Conservation (phyloP, 176 grass and related monocot species). For the Themeda triandra region DNA sequence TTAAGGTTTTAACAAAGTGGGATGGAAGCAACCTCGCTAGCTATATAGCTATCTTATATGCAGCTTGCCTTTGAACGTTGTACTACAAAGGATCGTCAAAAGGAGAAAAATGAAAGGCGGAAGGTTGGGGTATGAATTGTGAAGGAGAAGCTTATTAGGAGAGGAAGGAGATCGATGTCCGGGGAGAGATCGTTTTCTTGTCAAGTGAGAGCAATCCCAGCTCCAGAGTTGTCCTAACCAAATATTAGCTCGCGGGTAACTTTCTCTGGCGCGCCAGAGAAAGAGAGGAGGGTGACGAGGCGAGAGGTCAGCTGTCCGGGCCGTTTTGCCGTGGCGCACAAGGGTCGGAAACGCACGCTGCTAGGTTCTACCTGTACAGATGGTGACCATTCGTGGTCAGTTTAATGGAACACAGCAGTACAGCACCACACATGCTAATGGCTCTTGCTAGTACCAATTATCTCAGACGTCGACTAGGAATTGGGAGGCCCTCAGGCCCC, state of each 20-base stretch:
- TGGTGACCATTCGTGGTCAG: not conserved
- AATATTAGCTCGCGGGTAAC: conserved; percentile 43
- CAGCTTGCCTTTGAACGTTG: not conserved
- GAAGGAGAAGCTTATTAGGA: conserved; percentile 1
- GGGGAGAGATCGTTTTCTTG: conserved; percentile 44
- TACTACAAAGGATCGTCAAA: not conserved
- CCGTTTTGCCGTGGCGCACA: conserved; percentile 27
- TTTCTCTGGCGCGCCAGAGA: conserved; percentile 4
- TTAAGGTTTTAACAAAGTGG: conserved; percentile 55
- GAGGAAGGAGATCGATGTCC: not conserved
- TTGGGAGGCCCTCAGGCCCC: too few species aligned
- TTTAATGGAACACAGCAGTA: not conserved
- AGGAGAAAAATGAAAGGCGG: not conserved
- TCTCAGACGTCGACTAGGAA: not conserved
- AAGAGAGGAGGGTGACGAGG: not conserved
- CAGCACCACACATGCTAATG: not conserved
- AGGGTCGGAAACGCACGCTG: conserved; percentile 16
- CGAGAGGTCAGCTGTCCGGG: not conserved
- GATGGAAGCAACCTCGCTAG: conserved; percentile 36
- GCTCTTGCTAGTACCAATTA: not conserved
- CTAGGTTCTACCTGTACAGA: not conserved
- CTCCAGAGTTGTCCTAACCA: conserved; percentile 13
- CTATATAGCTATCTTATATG: not conserved
- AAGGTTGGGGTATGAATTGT: not conserved
- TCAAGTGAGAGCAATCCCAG: conserved; percentile 43